Conservation (phyloP, 2,329 filamentous ascomycete species). For the Botrytis byssoidea region DNA sequence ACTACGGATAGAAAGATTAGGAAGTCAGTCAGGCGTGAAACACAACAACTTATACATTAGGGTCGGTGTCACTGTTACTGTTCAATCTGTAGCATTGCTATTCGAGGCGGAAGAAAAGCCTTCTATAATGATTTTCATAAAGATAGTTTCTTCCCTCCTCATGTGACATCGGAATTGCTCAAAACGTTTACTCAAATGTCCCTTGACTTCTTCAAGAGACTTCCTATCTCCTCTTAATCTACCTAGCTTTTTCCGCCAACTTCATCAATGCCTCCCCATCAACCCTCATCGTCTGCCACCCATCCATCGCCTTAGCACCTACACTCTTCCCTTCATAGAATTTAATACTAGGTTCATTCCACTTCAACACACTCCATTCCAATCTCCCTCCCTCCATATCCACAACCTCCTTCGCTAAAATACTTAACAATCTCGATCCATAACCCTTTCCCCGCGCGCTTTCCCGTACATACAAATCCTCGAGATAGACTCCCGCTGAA, state of each 20-base stretch:
- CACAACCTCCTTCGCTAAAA: slow-evolving; percentile 76
- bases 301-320: slow-evolving; percentile 64
- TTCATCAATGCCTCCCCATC: slow-evolving; percentile 63
- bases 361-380: slow-evolving; percentile 90
- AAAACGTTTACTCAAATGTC: background rate
- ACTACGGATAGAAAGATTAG: background rate
- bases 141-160: background rate
- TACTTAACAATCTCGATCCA: slow-evolving; percentile 70
- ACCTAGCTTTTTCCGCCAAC: slow-evolving; percentile 45
- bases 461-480: slow-evolving; percentile 83
- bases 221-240: background rate
- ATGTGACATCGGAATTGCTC: background rate
- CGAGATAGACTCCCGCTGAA: slow-evolving; percentile 85
- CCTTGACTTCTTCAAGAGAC: background rate
- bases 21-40: background rate
- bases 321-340: slow-evolving; percentile 66
- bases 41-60: background rate
- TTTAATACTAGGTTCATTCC: slow-evolving; percentile 86
- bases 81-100: background rate
- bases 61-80: background rate
- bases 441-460: slow-evolving; percentile 73
- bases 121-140: background rate
- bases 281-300: slow-evolving; percentile 75
- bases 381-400: slow-evolving; percentile 71
- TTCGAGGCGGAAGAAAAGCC: background rate